Percentiles rank a stretch among this genome's conserved stretches.
These are phyloP conservation scores for Mucor plumbeus DNA, from an alignment of 371 early-diverging fungal species.

Conservation along the genomic window DNA sequence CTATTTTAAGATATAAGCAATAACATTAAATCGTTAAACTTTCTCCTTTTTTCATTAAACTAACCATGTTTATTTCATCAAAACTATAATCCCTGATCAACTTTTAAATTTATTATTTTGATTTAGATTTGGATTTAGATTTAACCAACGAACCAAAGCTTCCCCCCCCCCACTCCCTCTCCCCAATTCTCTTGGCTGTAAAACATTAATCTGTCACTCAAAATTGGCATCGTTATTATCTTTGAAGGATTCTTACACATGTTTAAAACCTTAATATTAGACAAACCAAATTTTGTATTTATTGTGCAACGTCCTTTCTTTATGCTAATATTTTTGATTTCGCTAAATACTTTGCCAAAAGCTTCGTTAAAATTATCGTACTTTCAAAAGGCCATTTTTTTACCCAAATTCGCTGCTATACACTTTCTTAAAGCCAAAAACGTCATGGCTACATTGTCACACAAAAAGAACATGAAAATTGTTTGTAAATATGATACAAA, in stretches of 20 bases:
- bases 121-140: not conserved
- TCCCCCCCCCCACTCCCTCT: no score
- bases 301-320: no score
- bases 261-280: not conserved
- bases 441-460: not conserved
- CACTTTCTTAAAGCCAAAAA: not conserved
- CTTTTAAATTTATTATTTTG: not conserved
- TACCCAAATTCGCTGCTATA: no score
- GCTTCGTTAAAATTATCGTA: no score
- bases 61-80: not conserved
- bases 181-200: not conserved
- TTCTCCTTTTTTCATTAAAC: not conserved
- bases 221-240: not conserved
- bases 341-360: no score
- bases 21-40: not conserved
- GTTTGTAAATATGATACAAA: constrained; percentile 1
- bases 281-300: not conserved
- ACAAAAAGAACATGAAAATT: not conserved
- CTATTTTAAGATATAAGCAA: not conserved
- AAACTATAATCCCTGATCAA: not conserved
- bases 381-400: no score
- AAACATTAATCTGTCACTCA: not conserved
- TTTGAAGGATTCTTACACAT: not conserved
- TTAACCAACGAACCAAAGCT: not conserved
- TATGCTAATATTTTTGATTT: no score